These are phyloP conservation scores for Camellia oleifera DNA, from an alignment of 179 eudicot genomes.

Conservation along the genomic window DNA sequence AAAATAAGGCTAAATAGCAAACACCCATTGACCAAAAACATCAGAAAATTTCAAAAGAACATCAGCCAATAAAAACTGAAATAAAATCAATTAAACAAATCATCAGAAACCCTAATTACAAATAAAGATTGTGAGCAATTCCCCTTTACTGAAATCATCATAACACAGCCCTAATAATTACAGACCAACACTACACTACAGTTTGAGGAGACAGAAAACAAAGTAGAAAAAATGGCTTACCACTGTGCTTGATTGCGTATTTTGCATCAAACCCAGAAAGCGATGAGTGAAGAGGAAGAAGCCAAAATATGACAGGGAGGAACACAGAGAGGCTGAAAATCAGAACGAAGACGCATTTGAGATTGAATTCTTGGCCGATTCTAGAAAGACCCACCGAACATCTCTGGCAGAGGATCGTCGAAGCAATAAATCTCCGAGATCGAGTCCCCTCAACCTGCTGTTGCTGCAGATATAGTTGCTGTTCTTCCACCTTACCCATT, in stretches of 20 bases:
- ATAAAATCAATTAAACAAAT: neutral
- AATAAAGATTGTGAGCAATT: neutral
- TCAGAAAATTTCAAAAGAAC: neutral
- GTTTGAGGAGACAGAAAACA: neutral
- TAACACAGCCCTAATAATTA: neutral
- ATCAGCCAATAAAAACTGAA: neutral
- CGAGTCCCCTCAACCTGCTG: conserved; percentile 2
- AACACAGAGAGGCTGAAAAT: conserved; percentile 32
- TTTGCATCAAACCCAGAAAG: conserved; percentile 41
- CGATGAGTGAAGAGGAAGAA: conserved; percentile 26
- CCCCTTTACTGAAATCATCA: neutral
- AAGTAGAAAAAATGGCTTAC: conserved; percentile 17
- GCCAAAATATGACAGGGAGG: conserved; percentile 32
- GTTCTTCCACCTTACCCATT: conserved; percentile 3
- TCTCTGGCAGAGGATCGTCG: neutral
- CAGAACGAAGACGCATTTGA: conserved; percentile 43
- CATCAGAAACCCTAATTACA: conserved; percentile 8
- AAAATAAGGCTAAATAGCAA: neutral
- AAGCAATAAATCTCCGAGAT: neutral
- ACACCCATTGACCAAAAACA: neutral
- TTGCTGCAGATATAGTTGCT: neutral
- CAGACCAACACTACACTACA: neutral
- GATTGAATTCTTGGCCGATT: conserved; percentile 20
- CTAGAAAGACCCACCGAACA: conserved; percentile 12
- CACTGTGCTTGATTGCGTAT: conserved; percentile 31